Base-by-base conservation (phyloP, 2,329 filamentous ascomycete genomes). In the Xylaria arbuscula region DNA sequence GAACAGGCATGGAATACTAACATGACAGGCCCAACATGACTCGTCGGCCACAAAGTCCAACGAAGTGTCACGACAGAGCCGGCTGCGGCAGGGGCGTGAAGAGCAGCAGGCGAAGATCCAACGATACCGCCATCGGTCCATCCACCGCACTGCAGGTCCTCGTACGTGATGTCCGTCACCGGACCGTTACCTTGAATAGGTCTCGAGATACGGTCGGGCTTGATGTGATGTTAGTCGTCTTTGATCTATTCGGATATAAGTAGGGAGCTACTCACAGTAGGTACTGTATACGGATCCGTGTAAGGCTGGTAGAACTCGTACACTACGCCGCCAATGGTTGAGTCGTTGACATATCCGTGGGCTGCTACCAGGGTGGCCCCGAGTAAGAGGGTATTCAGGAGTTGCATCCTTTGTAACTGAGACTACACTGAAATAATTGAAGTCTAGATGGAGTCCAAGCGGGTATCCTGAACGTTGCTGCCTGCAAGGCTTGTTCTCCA, bases 141-240 rank as follows among this genome's bases (percentile, higher is more conserved):
- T 24, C 86, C 85, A 54, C 84, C 84, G 78, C 88, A 89, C 74
- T 89, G 86, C 8, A 89, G 62, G 69, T 89, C 87, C 64, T 83
- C 80, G 13, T 82, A 80, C 1, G 81, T 82, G 8, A 89, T 76
- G 64, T 89, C 84, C 64, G 85, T 78, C 24, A 89, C 83, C 0
- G 87, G 87, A 3, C 88, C 87, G 76, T 89, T 89, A 45, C 87
- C 87, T 66, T 85, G 82, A 64, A 89, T 83, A 8, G 81, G 80
- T 19, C 87, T 85, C n/a, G 87, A 87, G 75, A 89, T 84, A n/a
- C 86, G 82, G 51, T 84, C 71, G 17, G 85, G 84, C 55, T 78
- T 42, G 54, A 77, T 64, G 63, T 76, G 56, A 71, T 78, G 75
- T 72, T 69, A 56, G 68, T 36, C 13, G 6, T 34, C 3, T 55